A percentile compares a stretch with the other conserved stretches of the same genome.
phyloP scores from a whole-genome alignment of 2,329 filamentous ascomycete species.

The Moelleriella libera region DNA sequence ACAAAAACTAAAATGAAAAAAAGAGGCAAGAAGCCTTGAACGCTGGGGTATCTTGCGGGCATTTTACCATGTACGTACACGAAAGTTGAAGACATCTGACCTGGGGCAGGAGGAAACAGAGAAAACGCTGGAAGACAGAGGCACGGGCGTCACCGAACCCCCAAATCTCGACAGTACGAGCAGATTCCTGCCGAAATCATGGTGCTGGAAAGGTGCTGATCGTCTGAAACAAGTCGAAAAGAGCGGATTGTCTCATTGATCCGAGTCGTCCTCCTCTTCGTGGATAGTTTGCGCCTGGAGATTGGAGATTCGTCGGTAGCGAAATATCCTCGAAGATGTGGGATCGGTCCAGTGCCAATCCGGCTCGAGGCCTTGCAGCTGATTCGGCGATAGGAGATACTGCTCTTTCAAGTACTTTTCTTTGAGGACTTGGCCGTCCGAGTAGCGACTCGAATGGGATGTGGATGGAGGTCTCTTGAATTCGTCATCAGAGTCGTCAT shows the following conservation, averaged over 20 bases:
- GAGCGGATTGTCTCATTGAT: constrained; percentile 6
- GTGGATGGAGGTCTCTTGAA: constrained; percentile 2
- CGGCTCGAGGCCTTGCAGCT: constrained; percentile 14
- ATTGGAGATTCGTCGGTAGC: constrained; percentile 28
- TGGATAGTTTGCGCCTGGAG: constrained; percentile 54
- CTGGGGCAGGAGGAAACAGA: too few relatives aligned
- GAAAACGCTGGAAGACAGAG: too few relatives aligned
- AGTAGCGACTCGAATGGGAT: constrained; percentile 1
- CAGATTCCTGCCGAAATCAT: too few relatives aligned
- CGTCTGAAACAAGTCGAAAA: too few relatives aligned
- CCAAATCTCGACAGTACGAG: too few relatives aligned
- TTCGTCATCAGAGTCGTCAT: constrained; percentile 6
- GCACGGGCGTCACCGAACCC: too few relatives aligned
- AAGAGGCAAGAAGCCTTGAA: too few relatives aligned
- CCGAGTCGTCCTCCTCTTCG: constrained; percentile 58
- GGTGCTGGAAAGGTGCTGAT: too few relatives aligned
- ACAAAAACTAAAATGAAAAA: too few relatives aligned
- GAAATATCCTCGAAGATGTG: constrained; percentile 7
- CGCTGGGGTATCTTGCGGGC: too few relatives aligned
- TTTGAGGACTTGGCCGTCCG: constrained; percentile 7
- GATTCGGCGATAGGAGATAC: constrained; percentile 1
- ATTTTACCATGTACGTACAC: too few relatives aligned
- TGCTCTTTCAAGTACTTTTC: constrained; percentile 4
- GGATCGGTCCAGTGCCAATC: constrained; percentile 24
- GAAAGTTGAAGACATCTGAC: too few relatives aligned